phyloP scores from a whole-genome alignment of 805 yeast genomes.

The Lachancea fermentati region DNA sequence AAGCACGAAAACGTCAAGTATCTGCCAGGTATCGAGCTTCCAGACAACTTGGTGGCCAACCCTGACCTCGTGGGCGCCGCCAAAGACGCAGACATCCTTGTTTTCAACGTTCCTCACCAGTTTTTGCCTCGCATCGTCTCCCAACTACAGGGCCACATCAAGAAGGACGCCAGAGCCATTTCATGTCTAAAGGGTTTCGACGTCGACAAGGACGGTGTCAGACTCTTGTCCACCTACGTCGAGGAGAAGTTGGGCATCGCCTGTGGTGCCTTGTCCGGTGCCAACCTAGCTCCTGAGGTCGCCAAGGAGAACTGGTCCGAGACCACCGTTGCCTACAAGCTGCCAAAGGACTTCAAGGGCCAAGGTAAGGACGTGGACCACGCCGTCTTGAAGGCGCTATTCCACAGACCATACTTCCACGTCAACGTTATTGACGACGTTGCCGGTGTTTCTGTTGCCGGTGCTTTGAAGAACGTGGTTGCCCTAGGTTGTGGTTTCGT shows the following conservation, averaged over 20 bases:
- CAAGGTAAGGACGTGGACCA: slow-evolving; percentile 55
- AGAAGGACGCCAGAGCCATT: slow-evolving; percentile 72
- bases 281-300: slow-evolving; percentile 95
- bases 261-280: slow-evolving; percentile 97
- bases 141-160: slow-evolving; percentile 72
- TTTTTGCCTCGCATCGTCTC: slow-evolving; percentile 72
- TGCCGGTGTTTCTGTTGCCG: slow-evolving; percentile 93
- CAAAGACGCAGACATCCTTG: slow-evolving; percentile 73
- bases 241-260: slow-evolving; percentile 75
- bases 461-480: slow-evolving; percentile 94
- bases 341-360: slow-evolving; percentile 55
- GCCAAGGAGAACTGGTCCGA: slow-evolving; percentile 96
- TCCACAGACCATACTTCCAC: slow-evolving; percentile 98
- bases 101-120: slow-evolving; percentile 97
- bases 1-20: slow-evolving; percentile 92
- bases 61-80: slow-evolving; percentile 78
- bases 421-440: slow-evolving; percentile 89
- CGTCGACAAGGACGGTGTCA: slow-evolving; percentile 79
- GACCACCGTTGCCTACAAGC: slow-evolving; percentile 88
- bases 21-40: slow-evolving; percentile 82
- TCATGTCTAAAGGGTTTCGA: slow-evolving; percentile 96
- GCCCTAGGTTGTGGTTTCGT: slow-evolving; percentile 97
- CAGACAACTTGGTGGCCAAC: slow-evolving; percentile 80
- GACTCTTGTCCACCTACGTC: slow-evolving; percentile 72
- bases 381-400: slow-evolving; percentile 64